Evolutionary conservation across 495 filamentous ascomycete genomes (phyloP).

Genomic region (Trichoderma reesei): DNA sequence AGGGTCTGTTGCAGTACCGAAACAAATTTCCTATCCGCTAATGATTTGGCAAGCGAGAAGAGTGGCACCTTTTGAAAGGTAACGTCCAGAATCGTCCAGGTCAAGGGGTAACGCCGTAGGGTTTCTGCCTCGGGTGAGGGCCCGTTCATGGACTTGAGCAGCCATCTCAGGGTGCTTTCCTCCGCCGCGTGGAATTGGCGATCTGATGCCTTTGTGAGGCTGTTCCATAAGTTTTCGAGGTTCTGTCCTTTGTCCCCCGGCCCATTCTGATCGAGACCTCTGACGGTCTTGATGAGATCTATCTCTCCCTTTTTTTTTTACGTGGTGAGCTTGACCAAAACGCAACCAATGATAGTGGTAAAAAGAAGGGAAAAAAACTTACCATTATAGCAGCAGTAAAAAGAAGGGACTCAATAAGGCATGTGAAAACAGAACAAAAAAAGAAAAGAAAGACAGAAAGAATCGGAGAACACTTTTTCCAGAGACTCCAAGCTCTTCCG

Average conservation of each 20-base stretch:
- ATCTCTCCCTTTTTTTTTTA: neutral
- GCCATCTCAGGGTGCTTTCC: constrained; percentile 38
- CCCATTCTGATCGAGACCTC: constrained; percentile 31
- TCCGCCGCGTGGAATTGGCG: constrained; percentile 36
- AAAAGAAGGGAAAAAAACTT: neutral
- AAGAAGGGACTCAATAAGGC: neutral
- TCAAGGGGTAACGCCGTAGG: constrained; percentile 32
- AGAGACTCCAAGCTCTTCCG: neutral
- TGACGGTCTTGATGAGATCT: constrained; percentile 10
- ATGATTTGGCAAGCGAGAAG: constrained; percentile 35
- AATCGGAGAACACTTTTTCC: neutral
- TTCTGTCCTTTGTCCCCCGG: constrained; percentile 28
- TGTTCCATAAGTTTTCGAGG: constrained; percentile 28
- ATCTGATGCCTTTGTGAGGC: constrained; percentile 21
- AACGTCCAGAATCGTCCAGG: constrained; percentile 33
- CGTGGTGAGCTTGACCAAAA: neutral
- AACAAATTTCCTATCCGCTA: constrained; percentile 35
- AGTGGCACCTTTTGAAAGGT: constrained; percentile 33
- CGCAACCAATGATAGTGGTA: neutral
- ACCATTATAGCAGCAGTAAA: neutral
- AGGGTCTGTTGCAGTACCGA: constrained; percentile 31
- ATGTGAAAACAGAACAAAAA: neutral
- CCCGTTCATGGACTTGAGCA: constrained; percentile 40
- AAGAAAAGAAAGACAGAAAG: neutral
- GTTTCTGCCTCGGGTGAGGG: constrained; percentile 29